Conservation (phyloP, 2,329 filamentous ascomycete genomes). For the Trichoderma brevicompactum region DNA sequence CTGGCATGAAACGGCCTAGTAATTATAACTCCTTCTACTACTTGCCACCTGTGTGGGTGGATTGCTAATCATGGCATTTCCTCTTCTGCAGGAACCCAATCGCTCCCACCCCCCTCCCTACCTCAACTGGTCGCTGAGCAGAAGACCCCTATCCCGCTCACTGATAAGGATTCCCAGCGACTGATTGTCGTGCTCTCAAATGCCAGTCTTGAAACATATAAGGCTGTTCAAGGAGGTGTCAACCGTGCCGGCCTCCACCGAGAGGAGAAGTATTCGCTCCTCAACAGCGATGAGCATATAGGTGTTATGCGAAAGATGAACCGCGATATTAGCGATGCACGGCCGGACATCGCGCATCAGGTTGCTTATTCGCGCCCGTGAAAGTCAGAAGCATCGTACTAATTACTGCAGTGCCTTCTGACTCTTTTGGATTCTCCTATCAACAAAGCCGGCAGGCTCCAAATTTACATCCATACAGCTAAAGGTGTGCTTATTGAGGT, state of each 20-base stretch:
- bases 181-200: slow-evolving; percentile 96
- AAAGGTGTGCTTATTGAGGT: slow-evolving; percentile 98
- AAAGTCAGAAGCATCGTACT: slow-evolving; percentile 53
- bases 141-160: slow-evolving; percentile 78
- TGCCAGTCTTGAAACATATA: slow-evolving; percentile 97
- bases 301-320: slow-evolving; percentile 99
- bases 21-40: slow-evolving; percentile 35
- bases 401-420: slow-evolving; percentile 77
- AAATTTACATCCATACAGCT: slow-evolving; percentile 98
- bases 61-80: slow-evolving; percentile 31
- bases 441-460: slow-evolving; percentile 96
- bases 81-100: slow-evolving; percentile 74
- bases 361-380: slow-evolving; percentile 54
- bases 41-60: not conserved
- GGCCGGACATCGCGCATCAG: slow-evolving; percentile 98
- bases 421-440: slow-evolving; percentile 96
- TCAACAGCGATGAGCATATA: slow-evolving; percentile 99
- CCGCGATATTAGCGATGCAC: slow-evolving; percentile 94
- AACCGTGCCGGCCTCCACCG: slow-evolving; percentile 67
- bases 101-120: slow-evolving; percentile 86
- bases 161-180: slow-evolving; percentile 88
- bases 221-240: slow-evolving; percentile 75
- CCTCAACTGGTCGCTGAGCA: slow-evolving; percentile 94
- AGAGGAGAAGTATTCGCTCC: slow-evolving; percentile 94
- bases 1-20: slow-evolving; percentile 51